Base-by-base conservation (phyloP, 2,329 filamentous ascomycete species). In the Beauveria sp. region DNA sequence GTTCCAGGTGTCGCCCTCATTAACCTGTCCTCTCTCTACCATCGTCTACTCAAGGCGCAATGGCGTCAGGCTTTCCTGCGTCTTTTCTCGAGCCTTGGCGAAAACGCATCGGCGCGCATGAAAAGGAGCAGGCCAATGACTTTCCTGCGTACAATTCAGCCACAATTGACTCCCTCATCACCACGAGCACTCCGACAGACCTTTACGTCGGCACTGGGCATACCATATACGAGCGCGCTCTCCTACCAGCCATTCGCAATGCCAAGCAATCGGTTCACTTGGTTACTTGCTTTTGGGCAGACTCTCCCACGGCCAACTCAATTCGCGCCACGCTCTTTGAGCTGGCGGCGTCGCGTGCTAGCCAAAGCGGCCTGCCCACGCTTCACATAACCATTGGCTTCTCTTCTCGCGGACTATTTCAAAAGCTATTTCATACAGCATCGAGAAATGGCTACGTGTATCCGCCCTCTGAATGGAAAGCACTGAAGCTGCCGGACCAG, bases 271-370 rank as follows among this genome's bases (percentile, higher is more conserved):
- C 91, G 67, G 76, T 93, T 31, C 83, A 92, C 63, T 80, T 95
- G 48, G 88, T 92, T 7, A 93, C 90, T 9, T 93, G 90, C 73
- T 95, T 93, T 74, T 93, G 90, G 89, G 86, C 90, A 0, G 76
- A 77, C 0, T 93, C 89, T 0, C 73, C 79, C 1, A 87, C 85
- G 0, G 77, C 87, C 20, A 75, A 80, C 4, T 79, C 79, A 0
- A 75, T 95, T 14, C 79, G 77, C 45, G 75, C 82, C 4, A 77
- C 85, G 0, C 79, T 95, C 1, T 73, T 79, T 16, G 76, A 77
- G 57, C 79, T 95, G 9, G 89, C 88, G 1, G 74, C 45, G 28
- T 76, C 66, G 58, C 74, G 67, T 52, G 71, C 68, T 65, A 62
- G 66, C n/a, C 28, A 66, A 28, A 65, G 67, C 20, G 42, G 63